phyloP scores from a whole-genome alignment of 441 rosid species.

The Biscutella laevigata region DNA sequence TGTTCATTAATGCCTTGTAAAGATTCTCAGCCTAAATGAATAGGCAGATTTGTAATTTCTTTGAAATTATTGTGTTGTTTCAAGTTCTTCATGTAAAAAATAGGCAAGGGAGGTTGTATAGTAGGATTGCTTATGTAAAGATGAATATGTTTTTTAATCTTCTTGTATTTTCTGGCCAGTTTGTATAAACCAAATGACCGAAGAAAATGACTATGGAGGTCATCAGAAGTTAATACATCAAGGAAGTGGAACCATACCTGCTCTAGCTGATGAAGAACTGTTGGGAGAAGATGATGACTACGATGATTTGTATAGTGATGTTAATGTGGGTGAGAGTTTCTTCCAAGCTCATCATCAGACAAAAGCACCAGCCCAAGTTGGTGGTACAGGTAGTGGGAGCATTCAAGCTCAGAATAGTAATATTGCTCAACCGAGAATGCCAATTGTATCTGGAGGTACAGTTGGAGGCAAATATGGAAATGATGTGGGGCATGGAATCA shows the following conservation, averaged over 20 bases:
- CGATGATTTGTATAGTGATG: slow-evolving; percentile 77
- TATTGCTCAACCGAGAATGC: slow-evolving; percentile 38
- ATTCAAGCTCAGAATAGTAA: slow-evolving; percentile 33
- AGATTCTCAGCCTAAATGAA: slow-evolving; percentile 12
- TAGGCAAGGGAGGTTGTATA: background rate
- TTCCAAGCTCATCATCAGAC: slow-evolving; percentile 60
- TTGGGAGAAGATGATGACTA: slow-evolving; percentile 76
- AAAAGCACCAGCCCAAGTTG: slow-evolving; percentile 36
- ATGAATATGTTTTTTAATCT: slow-evolving; percentile 2
- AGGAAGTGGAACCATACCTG: slow-evolving; percentile 86
- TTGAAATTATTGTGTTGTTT: background rate
- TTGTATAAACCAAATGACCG: slow-evolving; percentile 41
- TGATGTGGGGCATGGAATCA: slow-evolving; percentile 34
- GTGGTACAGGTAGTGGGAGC: slow-evolving; percentile 34
- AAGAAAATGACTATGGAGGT: slow-evolving; percentile 53
- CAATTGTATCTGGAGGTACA: slow-evolving; percentile 32
- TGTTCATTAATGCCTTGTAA: slow-evolving; percentile 15
- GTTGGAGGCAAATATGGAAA: slow-evolving; percentile 43
- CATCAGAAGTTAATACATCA: slow-evolving; percentile 63
- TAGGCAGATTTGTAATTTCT: slow-evolving; percentile 17
- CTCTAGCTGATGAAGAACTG: slow-evolving; percentile 78
- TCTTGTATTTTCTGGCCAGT: slow-evolving; percentile 28
- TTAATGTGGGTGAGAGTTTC: slow-evolving; percentile 80
- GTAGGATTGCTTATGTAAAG: background rate
- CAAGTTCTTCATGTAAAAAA: slow-evolving; percentile 2